Conservation (phyloP, 768 basidiomycete species). For the Terana coerulea region DNA sequence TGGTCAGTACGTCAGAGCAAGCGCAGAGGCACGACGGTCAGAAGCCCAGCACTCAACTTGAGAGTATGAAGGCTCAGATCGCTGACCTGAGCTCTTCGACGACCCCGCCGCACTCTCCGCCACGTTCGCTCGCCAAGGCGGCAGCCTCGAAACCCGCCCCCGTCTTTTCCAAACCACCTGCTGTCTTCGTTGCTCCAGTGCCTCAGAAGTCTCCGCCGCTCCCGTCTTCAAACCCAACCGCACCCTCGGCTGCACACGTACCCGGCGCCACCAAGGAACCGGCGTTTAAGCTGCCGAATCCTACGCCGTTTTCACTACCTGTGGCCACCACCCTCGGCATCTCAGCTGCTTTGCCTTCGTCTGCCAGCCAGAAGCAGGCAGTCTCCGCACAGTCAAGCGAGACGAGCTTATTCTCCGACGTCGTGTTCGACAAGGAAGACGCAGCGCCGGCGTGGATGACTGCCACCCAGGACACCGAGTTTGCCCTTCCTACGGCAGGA, state of each 20-base stretch:
- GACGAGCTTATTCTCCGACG: slow-evolving; percentile 48
- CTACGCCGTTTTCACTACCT: slow-evolving; percentile 39
- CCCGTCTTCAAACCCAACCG: slow-evolving; percentile 19
- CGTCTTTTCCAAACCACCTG: slow-evolving; percentile 56
- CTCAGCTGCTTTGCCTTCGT: slow-evolving; percentile 19
- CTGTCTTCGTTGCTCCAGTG: slow-evolving; percentile 46
- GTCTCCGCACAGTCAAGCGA: slow-evolving; percentile 50
- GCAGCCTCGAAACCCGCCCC: slow-evolving; percentile 35
- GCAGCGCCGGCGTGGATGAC: slow-evolving; percentile 51
- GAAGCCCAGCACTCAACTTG: background rate
- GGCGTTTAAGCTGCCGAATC: slow-evolving; percentile 31
- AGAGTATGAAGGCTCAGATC: background rate
- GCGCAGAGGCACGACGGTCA: slow-evolving; percentile 15
- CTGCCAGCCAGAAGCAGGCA: slow-evolving; percentile 15
- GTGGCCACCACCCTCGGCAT: slow-evolving; percentile 45
- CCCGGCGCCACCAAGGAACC: slow-evolving; percentile 25
- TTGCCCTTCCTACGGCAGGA: slow-evolving; percentile 17
- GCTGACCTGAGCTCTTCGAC: slow-evolving; percentile 39
- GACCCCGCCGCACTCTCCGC: slow-evolving; percentile 57
- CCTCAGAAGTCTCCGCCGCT: slow-evolving; percentile 11
- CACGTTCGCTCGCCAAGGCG: slow-evolving; percentile 22
- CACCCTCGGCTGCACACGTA: slow-evolving; percentile 4
- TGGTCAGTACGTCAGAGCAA: slow-evolving; percentile 30
- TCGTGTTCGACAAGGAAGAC: slow-evolving; percentile 45
- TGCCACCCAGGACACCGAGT: slow-evolving; percentile 57